These are phyloP conservation scores for Ammopiptanthus mongolicus DNA, from an alignment of 306 rosid genomes.

Conservation along the genomic window DNA sequence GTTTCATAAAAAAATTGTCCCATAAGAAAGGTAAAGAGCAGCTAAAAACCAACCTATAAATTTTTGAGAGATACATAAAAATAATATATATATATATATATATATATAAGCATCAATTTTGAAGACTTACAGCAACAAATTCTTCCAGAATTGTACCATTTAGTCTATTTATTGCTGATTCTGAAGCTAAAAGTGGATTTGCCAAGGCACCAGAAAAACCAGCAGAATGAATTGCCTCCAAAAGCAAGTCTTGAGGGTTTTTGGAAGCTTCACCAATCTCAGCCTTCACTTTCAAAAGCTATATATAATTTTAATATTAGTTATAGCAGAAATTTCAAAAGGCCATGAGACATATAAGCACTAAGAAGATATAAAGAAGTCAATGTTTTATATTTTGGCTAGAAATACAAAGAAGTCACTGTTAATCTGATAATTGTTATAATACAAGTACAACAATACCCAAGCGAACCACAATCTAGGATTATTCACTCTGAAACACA, in stretches of 20 bases:
- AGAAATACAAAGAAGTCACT: neutral
- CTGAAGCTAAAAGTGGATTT: constrained; percentile 76
- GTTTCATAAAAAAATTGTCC: constrained; percentile 20
- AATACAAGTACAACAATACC: neutral
- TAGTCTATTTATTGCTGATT: constrained; percentile 55
- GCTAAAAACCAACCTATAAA: neutral
- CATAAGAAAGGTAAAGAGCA: constrained; percentile 6
- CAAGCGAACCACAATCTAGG: neutral
- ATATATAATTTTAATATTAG: constrained; percentile 17
- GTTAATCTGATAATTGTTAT: neutral
- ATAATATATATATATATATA: neutral
- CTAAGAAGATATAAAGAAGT: neutral
- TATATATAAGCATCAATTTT: neutral
- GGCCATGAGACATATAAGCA: constrained; percentile 10
- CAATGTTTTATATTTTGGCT: neutral
- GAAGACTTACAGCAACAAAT: constrained; percentile 77
- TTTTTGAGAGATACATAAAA: neutral
- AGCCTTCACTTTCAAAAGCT: constrained; percentile 74
- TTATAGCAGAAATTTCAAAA: neutral
- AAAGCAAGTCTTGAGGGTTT: constrained; percentile 75
- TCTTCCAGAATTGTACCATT: constrained; percentile 66
- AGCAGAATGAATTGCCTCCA: constrained; percentile 86
- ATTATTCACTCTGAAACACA: neutral
- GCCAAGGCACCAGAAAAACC: constrained; percentile 90
- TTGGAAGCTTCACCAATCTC: constrained; percentile 76